These are phyloP conservation scores for Plantago elongata DNA, from an alignment of 257 asterid genomes.

Conservation along the genomic window DNA sequence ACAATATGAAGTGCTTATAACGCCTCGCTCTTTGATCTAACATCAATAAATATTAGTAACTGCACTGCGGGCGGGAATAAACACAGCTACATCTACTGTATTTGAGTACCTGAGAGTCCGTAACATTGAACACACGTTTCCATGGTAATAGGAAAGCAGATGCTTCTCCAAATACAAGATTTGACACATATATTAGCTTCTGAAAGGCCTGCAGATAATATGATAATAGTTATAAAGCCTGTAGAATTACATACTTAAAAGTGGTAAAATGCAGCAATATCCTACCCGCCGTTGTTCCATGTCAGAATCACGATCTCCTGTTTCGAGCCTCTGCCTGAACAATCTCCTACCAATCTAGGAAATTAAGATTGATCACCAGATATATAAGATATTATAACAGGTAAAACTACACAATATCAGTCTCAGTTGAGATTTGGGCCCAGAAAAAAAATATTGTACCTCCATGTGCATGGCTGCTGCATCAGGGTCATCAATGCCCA, in stretches of 20 bases:
- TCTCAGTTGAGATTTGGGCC: too few species aligned
- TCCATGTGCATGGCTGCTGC: constrained; percentile 99
- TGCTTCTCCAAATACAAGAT: constrained; percentile 93
- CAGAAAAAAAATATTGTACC: constrained; percentile 30
- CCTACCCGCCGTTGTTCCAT: constrained; percentile 79
- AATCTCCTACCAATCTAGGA: constrained; percentile 91
- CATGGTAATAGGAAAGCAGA: constrained; percentile 95
- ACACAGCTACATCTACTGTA: background rate
- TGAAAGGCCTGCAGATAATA: constrained; percentile 98
- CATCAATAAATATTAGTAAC: constrained; percentile 1
- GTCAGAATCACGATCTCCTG: constrained; percentile 80
- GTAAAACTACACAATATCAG: too few species aligned
- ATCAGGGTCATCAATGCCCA: constrained; percentile 99
- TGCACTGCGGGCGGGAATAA: background rate
- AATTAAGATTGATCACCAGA: constrained; percentile 23
- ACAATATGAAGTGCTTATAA: too few species aligned
- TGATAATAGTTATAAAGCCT: constrained; percentile 52
- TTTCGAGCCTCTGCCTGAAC: constrained; percentile 92
- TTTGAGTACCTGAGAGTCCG: constrained; percentile 81
- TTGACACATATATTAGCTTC: constrained; percentile 89
- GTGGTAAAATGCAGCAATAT: constrained; percentile 24
- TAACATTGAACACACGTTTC: constrained; percentile 94
- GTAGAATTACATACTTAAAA: constrained; percentile 16
- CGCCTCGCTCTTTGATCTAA: background rate
- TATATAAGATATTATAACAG: background rate